Percentiles rank a stretch among this genome's conserved stretches.
These are phyloP conservation scores for Nakazawaea sp. DNA, from an alignment of 805 yeast species.

Conservation along the genomic window DNA sequence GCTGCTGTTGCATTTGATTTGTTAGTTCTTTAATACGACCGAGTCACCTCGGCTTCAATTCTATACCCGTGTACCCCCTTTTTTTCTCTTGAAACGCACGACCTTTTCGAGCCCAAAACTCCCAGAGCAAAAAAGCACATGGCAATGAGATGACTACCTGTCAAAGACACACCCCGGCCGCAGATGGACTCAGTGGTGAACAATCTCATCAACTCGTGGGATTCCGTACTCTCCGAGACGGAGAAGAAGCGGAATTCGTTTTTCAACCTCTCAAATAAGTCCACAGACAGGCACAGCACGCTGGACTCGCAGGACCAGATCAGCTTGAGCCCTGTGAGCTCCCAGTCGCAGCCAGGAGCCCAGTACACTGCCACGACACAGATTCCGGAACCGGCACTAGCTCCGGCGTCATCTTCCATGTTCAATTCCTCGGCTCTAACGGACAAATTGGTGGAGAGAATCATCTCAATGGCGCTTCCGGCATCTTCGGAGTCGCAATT, in stretches of 20 bases:
- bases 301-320: not conserved
- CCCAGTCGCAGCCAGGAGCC: not conserved
- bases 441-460: slow-evolving; percentile 67
- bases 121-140: not conserved
- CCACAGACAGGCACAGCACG: too few species aligned
- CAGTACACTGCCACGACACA: not conserved
- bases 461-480: slow-evolving; percentile 68
- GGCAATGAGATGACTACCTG: not conserved
- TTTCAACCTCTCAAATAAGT: slow-evolving; percentile 2
- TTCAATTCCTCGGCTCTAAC: slow-evolving; percentile 34
- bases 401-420: not conserved
- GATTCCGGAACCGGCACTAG: not conserved
- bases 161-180: too few species aligned
- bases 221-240: slow-evolving; percentile 12
- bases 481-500: slow-evolving; percentile 43
- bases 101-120: not conserved
- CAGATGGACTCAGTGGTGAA: slow-evolving; percentile 24
- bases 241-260: slow-evolving; percentile 7
- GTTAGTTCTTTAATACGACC: too few species aligned
- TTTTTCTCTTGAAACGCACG: not conserved
- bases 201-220: slow-evolving; percentile 21
- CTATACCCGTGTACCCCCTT: too few species aligned
- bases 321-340: not conserved
- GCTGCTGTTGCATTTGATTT: too few species aligned
- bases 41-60: too few species aligned